Conservation (phyloP, 192 early-diverging fungal genomes). For the Coemansia sp. region DNA sequence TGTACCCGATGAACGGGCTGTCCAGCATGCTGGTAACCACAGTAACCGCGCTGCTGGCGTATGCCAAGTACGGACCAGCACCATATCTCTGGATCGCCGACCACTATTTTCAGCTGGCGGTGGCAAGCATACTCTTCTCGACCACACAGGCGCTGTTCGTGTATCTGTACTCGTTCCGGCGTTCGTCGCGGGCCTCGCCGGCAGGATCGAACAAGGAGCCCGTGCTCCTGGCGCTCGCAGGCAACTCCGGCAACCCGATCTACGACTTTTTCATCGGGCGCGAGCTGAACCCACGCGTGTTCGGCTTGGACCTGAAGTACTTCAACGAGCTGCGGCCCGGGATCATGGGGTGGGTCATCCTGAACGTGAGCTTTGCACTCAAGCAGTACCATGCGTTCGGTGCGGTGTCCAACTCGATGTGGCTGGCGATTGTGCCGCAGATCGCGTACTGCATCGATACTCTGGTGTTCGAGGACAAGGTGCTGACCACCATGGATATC, state of each 20-base stretch:
- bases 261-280: conserved; percentile 97
- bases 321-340: conserved; percentile 94
- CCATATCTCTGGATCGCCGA: conserved; percentile 82
- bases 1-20: conserved; percentile 85
- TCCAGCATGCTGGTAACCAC: conserved; percentile 60
- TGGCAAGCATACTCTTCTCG: conserved; percentile 68
- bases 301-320: conserved; percentile 85
- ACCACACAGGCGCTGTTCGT: conserved; percentile 67
- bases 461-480: conserved; percentile 62
- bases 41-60: conserved; percentile 39
- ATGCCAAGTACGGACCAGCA: conserved; percentile 54
- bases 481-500: conserved; percentile 98
- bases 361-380: conserved; percentile 75
- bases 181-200: conserved; percentile 12
- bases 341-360: conserved; percentile 84
- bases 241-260: conserved; percentile 85
- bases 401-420: conserved; percentile 73
- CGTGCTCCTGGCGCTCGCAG: conserved; percentile 75
- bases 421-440: conserved; percentile 74
- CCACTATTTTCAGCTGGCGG: conserved; percentile 71
- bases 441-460: conserved; percentile 86
- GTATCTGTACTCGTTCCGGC: conserved; percentile 73
- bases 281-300: conserved; percentile 91
- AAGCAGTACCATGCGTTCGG: conserved; percentile 73
- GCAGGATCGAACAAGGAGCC: conserved; percentile 22